phyloP scores from a whole-genome alignment of 805 yeast genomes.

The Danielozyma ontarioensis region DNA sequence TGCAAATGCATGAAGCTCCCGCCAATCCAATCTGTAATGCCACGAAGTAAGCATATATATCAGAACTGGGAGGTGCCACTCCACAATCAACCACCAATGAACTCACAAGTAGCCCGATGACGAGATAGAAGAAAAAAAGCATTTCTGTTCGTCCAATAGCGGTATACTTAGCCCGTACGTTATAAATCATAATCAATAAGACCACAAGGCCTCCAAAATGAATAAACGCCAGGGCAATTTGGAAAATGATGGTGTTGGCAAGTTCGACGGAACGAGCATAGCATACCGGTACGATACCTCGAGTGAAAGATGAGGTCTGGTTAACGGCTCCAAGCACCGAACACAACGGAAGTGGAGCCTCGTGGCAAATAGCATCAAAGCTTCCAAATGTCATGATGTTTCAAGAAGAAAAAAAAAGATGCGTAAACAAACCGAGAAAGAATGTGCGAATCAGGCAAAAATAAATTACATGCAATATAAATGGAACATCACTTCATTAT shows the following conservation, averaged over 20 bases:
- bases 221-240: conserved; percentile 81
- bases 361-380: conserved; percentile 56
- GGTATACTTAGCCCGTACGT: conserved; percentile 79
- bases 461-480: no score
- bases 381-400: conserved; percentile 59
- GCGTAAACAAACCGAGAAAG: not conserved
- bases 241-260: conserved; percentile 88
- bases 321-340: conserved; percentile 58
- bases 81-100: conserved; percentile 86
- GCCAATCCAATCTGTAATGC: conserved; percentile 73
- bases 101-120: conserved; percentile 52
- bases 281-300: conserved; percentile 72
- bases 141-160: conserved; percentile 92
- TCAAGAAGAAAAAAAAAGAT: not conserved
- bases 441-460: not conserved
- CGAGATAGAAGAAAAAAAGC: conserved; percentile 62
- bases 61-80: conserved; percentile 81
- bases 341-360: conserved; percentile 75
- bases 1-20: conserved; percentile 64
- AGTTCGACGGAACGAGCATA: conserved; percentile 81
- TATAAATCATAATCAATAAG: conserved; percentile 64
- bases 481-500: no score
- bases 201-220: conserved; percentile 71
- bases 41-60: conserved; percentile 74
- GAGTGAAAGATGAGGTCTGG: conserved; percentile 25